phyloP scores from a whole-genome alignment of 2,329 filamentous ascomycete genomes.

The Phyllosticta citribraziliensis region DNA sequence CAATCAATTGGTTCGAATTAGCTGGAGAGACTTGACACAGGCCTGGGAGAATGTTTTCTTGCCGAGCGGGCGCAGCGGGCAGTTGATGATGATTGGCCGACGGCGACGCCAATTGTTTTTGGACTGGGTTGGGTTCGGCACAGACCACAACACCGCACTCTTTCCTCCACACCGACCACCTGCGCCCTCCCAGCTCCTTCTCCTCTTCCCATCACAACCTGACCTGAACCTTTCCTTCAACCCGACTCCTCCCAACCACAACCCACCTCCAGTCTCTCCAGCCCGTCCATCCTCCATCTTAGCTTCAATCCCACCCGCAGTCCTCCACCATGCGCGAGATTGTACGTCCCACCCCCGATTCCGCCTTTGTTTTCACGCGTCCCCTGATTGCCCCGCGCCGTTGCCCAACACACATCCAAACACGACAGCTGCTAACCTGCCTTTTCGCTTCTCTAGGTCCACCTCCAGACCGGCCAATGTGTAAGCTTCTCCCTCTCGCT shows the following conservation, averaged over 20 bases:
- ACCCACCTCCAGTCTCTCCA: neutral
- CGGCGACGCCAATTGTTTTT: neutral
- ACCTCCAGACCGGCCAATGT: constrained; percentile 99
- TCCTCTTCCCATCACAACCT: constrained; percentile 7
- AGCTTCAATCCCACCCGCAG: neutral
- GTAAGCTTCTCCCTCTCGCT: constrained; percentile 45
- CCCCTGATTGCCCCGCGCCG: constrained; percentile 32
- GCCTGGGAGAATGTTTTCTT: neutral
- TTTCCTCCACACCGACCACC: constrained; percentile 5
- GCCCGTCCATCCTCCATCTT: neutral
- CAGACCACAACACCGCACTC: neutral
- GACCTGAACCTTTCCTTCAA: too few species aligned
- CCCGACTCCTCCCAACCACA: neutral
- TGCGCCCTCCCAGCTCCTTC: neutral
- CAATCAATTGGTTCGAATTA: neutral
- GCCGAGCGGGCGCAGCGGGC: neutral
- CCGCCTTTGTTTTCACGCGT: constrained; percentile 36
- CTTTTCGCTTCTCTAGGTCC: constrained; percentile 60
- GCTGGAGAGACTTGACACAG: neutral
- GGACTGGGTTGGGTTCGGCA: neutral
- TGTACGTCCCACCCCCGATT: constrained; percentile 40
- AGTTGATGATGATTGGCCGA: neutral
- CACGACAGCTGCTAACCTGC: constrained; percentile 45
- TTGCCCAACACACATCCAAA: constrained; percentile 28
- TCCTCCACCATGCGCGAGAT: constrained; percentile 56